Base-by-base conservation (phyloP, 2,329 filamentous ascomycete species). In the Pyrenochaeta sp. region DNA sequence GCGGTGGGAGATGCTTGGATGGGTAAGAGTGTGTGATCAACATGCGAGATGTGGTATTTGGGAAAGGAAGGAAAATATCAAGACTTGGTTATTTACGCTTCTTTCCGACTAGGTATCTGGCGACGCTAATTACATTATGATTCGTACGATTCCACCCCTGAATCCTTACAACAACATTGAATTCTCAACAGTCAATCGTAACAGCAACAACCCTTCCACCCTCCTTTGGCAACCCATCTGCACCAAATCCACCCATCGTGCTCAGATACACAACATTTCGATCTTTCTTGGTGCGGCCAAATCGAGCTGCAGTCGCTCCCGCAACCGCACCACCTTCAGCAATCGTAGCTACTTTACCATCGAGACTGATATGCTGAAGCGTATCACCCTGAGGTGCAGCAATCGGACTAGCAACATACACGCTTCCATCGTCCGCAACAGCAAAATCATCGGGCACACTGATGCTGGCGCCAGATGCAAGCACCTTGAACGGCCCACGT, bases 121-220 rank as follows among this genome's bases (percentile, higher is more conserved):
- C 24, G 10, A 6, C 10, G 5, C 14, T 7, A 10, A 9, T 4
- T 4, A 9, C 24, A 27, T 27, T n/a, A 27, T 13, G 10, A 9
- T 11, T 13, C 24, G 10, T 10, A 27, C 14, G 10, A 7, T 11
- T 13, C 24, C 9, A 13, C 24, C 24, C 5, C 11, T 11, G 6
- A 5, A 10, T 27, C 24, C 10, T 27, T 11, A n/a, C 24, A 10
- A 6, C 9, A n/a, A 27, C 24, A 27, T n/a, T 13, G 11, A 10
- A 10, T 27, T 27, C 9, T 13, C 24, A 27, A 13, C 29, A 29
- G 13, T 22, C n/a, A 19, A 43, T 19, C 19, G 20, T 21, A 11
- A 63, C 31, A 23, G 51, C 57, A 14, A 64, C 46, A 35, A 66
- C 35, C 46, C 56, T 63, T 1, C 58, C 63, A 9, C 60, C 63